Evolutionary conservation across 306 rosid species (phyloP).

Genomic region (Ammopiptanthus mongolicus): DNA sequence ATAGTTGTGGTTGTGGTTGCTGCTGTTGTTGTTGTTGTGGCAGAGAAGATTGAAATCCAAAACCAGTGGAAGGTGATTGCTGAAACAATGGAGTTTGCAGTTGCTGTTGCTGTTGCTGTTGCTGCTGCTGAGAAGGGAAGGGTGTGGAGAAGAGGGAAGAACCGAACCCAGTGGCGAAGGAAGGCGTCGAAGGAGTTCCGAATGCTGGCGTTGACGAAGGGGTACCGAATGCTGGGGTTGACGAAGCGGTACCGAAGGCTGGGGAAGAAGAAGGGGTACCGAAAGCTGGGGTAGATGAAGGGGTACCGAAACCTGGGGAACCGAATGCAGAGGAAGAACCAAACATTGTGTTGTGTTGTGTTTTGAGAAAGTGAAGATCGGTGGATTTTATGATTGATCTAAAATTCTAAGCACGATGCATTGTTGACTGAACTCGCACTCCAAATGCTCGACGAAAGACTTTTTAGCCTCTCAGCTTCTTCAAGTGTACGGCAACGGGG

Average conservation of each 20-base stretch:
- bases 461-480: too few relatives aligned
- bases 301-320: conserved; percentile 13
- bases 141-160: conserved; percentile 51
- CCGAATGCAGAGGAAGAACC: conserved; percentile 46
- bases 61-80: conserved; percentile 39
- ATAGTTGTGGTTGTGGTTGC: not conserved
- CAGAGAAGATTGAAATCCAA: conserved; percentile 50
- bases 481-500: too few relatives aligned
- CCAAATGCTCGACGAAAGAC: too few relatives aligned
- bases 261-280: conserved; percentile 39
- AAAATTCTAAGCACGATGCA: not conserved
- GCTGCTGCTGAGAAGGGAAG: conserved; percentile 48
- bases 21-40: not conserved
- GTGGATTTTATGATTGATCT: not conserved
- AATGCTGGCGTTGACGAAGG: conserved; percentile 50
- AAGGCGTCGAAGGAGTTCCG: conserved; percentile 45
- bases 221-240: conserved; percentile 47
- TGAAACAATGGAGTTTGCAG: conserved; percentile 42
- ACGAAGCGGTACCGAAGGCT: conserved; percentile 35
- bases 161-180: conserved; percentile 56
- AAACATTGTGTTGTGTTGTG: conserved; percentile 28
- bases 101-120: conserved; percentile 7
- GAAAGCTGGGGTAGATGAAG: conserved; percentile 20
- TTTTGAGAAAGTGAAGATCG: not conserved
- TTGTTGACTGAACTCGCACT: too few relatives aligned